Evolutionary conservation across 2,329 filamentous ascomycete species (phyloP).

Genomic region (Cordyceps fumosorosea): DNA sequence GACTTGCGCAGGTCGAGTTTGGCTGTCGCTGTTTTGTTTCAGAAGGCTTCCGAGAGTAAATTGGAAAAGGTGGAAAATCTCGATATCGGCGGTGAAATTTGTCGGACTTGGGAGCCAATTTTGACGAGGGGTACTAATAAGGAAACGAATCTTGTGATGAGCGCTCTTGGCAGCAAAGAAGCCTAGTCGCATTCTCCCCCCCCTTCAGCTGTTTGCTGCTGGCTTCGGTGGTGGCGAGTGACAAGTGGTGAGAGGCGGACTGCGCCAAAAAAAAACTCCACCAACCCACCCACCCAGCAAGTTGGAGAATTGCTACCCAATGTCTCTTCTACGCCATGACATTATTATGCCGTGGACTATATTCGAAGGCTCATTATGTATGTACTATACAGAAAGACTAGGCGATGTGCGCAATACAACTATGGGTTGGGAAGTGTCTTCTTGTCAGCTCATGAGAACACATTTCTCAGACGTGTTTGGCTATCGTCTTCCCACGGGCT

Average conservation of each 20-base stretch:
- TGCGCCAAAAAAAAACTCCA: background rate
- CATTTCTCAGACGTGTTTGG: no score
- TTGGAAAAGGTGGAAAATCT: background rate
- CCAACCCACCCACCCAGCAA: background rate
- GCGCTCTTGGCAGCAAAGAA: background rate
- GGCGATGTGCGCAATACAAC: no score
- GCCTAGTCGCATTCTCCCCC: background rate
- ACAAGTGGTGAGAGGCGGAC: background rate
- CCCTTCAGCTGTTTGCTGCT: no score
- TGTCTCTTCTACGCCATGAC: no score
- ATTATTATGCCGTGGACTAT: no score
- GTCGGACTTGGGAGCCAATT: background rate
- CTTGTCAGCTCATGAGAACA: no score
- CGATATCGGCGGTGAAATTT: background rate
- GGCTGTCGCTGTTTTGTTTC: background rate
- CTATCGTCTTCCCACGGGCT: no score
- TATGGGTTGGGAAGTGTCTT: no score
- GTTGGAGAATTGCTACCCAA: no score
- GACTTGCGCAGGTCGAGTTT: background rate
- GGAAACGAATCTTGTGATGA: background rate
- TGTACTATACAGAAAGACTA: no score
- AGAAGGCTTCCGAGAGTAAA: background rate
- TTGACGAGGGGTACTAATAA: background rate
- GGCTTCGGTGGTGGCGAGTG: background rate
- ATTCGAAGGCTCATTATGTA: no score